These are phyloP conservation scores for Clitocybe nebularis DNA, from an alignment of 1,284 basidiomycete species.

Conservation along the genomic window DNA sequence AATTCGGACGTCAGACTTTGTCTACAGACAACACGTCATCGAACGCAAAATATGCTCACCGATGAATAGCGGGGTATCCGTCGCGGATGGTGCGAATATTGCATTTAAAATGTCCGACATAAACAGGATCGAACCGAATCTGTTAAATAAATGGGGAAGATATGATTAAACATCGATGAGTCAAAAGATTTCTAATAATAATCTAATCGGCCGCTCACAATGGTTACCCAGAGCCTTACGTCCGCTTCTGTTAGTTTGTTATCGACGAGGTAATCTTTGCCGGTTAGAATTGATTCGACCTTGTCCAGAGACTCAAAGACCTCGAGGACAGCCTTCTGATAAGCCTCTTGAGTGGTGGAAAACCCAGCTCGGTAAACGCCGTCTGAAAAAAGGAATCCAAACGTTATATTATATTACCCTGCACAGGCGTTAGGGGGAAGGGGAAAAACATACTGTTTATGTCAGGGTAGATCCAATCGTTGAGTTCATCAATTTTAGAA, in stretches of 20 bases:
- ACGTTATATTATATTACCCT: not conserved
- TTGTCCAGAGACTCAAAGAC: constrained; percentile 80
- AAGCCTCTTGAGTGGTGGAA: constrained; percentile 79
- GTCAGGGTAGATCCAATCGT: constrained; percentile 82
- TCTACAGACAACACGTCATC: not conserved
- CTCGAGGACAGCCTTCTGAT: constrained; percentile 69
- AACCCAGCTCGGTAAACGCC: constrained; percentile 92
- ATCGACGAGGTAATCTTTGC: constrained; percentile 83
- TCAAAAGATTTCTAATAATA: not conserved
- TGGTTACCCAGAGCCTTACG: constrained; percentile 86
- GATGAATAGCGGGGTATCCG: constrained; percentile 80
- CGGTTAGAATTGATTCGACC: constrained; percentile 73
- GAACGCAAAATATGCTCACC: constrained; percentile 32
- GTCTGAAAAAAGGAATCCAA: constrained; percentile 44
- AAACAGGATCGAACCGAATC: constrained; percentile 77
- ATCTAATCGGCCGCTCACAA: constrained; percentile 47
- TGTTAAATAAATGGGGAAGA: constrained; percentile 21
- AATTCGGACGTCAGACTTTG: constrained; percentile 1
- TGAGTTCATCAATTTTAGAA: constrained; percentile 81
- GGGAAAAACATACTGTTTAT: constrained; percentile 65
- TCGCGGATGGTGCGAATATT: constrained; percentile 77
- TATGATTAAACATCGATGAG: not conserved
- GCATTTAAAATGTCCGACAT: constrained; percentile 93
- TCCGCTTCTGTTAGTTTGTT: constrained; percentile 88
- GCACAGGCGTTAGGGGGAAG: not conserved